Conservation (phyloP, 495 filamentous ascomycete species). For the Penicillium robsamsonii region DNA sequence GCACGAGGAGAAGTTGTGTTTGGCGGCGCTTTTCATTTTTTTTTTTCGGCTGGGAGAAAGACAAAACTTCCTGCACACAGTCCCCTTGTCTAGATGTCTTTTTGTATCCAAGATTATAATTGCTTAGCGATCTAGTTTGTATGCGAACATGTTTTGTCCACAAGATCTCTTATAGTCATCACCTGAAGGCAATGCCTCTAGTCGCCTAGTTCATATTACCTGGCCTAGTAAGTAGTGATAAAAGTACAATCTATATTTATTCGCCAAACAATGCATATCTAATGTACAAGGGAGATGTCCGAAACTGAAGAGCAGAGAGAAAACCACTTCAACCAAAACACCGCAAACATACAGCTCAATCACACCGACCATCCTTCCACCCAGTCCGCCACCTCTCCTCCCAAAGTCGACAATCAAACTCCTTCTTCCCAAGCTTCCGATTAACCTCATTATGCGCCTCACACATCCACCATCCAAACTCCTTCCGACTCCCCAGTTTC, state of each 20-base stretch:
- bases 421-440: constrained; percentile 82
- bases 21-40: constrained; percentile 23
- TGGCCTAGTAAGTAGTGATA: background rate
- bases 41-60: constrained; percentile 16
- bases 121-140: constrained; percentile 35
- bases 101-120: constrained; percentile 34
- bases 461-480: constrained; percentile 93
- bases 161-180: background rate
- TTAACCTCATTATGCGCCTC: constrained; percentile 98
- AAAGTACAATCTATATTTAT: constrained; percentile 1
- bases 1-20: constrained; percentile 26
- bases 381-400: constrained; percentile 93
- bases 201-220: background rate
- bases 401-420: constrained; percentile 89
- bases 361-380: constrained; percentile 79
- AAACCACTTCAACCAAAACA: background rate
- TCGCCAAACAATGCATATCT: constrained; percentile 11
- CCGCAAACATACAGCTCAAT: constrained; percentile 25
- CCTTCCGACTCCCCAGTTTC: constrained; percentile 60
- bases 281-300: constrained; percentile 13
- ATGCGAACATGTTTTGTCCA: constrained; percentile 26
- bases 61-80: constrained; percentile 23
- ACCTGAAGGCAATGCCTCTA: background rate
- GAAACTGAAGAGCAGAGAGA: constrained; percentile 15
- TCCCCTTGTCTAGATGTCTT: constrained; percentile 32